These are phyloP conservation scores for Paraleonurus japonicus DNA, from an alignment of 257 asterid genomes.

Conservation along the genomic window DNA sequence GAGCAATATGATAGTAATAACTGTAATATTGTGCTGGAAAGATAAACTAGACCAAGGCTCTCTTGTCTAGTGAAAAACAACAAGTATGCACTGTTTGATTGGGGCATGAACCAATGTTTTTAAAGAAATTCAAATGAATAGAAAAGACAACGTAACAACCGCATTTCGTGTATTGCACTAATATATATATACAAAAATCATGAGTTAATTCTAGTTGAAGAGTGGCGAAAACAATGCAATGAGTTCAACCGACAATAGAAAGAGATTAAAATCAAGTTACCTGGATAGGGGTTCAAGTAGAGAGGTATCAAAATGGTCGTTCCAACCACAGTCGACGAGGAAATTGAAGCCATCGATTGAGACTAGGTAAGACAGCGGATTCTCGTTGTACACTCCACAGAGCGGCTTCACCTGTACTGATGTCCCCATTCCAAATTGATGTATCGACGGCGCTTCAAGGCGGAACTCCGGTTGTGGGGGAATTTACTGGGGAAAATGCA, in stretches of 20 bases:
- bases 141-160: background rate
- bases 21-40: too few relatives aligned
- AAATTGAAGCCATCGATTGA: slow-evolving; percentile 87
- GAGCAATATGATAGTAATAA: too few relatives aligned
- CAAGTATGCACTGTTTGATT: background rate
- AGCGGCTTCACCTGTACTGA: slow-evolving; percentile 97
- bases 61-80: background rate
- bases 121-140: background rate
- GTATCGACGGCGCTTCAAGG: slow-evolving; percentile 1
- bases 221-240: background rate
- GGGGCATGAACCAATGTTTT: background rate
- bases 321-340: slow-evolving; percentile 97
- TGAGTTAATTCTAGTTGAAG: slow-evolving; percentile 2
- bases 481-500: slow-evolving; percentile 12
- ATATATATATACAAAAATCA: background rate
- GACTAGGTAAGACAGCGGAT: slow-evolving; percentile 86
- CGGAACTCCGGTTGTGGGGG: slow-evolving; percentile 26
- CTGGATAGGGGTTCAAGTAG: slow-evolving; percentile 92
- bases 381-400: slow-evolving; percentile 91
- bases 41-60: background rate
- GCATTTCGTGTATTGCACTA: background rate
- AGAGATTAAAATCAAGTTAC: slow-evolving; percentile 28
- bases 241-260: background rate
- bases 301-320: slow-evolving; percentile 91
- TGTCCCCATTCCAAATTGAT: slow-evolving; percentile 66